Conservation (phyloP, 1,139 yeast genomes). For the Diutina pseudorugosa region DNA sequence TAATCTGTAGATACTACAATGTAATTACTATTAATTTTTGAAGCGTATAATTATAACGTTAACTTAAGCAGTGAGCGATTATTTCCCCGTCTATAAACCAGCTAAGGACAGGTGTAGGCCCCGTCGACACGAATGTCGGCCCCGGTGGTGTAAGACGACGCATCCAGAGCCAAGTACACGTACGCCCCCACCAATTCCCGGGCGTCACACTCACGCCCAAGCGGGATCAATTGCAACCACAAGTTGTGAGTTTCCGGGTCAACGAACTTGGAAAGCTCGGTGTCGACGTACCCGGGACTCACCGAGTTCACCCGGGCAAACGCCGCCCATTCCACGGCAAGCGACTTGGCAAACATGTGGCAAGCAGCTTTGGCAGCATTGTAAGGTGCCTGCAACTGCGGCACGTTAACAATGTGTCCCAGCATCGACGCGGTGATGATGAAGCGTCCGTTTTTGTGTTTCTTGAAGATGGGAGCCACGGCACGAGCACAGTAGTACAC, state of each 20-base stretch:
- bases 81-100: background rate
- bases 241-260: constrained; percentile 36
- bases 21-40: background rate
- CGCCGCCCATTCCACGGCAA: constrained; percentile 80
- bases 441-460: constrained; percentile 57
- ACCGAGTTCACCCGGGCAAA: constrained; percentile 67
- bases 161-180: constrained; percentile 68
- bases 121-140: constrained; percentile 45
- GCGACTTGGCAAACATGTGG: constrained; percentile 61
- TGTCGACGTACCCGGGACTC: constrained; percentile 72
- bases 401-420: constrained; percentile 71
- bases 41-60: no score
- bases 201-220: constrained; percentile 70
- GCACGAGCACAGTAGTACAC: constrained; percentile 65
- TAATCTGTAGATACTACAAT: background rate
- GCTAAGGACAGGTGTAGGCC: constrained; percentile 20
- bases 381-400: constrained; percentile 78
- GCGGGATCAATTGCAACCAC: constrained; percentile 59
- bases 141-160: constrained; percentile 42
- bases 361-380: constrained; percentile 84
- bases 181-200: constrained; percentile 78
- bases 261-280: constrained; percentile 45
- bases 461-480: constrained; percentile 61
- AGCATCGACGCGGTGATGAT: constrained; percentile 80
- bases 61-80: no score